These are phyloP conservation scores for Obba rivulosa DNA, from an alignment of 768 basidiomycete genomes.

Conservation along the genomic window DNA sequence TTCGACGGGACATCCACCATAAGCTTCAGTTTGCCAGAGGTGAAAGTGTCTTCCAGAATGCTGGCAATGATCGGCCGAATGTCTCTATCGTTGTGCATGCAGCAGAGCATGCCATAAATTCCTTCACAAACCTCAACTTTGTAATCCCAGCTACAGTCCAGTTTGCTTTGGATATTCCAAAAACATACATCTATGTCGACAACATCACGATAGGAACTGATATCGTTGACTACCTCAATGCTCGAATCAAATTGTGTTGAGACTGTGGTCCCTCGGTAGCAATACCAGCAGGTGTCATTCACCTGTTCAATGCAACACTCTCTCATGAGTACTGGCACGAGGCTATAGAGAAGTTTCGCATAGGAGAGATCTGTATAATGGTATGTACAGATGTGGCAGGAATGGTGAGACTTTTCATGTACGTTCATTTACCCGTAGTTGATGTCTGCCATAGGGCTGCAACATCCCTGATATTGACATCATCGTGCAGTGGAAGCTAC, in stretches of 20 bases:
- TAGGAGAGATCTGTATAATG: conserved; percentile 21
- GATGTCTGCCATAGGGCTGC: conserved; percentile 11
- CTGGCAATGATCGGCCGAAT: conserved; percentile 22
- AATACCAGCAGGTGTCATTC: conserved; percentile 1
- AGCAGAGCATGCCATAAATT: conserved; percentile 15
- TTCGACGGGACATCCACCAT: conserved; percentile 12
- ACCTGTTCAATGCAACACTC: conserved; percentile 17
- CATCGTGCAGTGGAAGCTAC: conserved; percentile 34
- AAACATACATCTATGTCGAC: conserved; percentile 22
- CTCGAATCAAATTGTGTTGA: neutral
- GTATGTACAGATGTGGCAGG: conserved; percentile 34
- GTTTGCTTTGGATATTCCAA: conserved; percentile 11
- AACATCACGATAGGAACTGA: conserved; percentile 14
- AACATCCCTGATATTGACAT: conserved; percentile 26
- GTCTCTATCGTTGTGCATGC: conserved; percentile 22
- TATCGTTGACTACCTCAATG: conserved; percentile 14
- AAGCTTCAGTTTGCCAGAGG: conserved; percentile 11
- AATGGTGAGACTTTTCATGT: conserved; percentile 21
- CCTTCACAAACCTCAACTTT: conserved; percentile 22
- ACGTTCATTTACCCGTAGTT: neutral
- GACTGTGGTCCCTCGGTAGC: neutral
- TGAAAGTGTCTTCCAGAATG: conserved; percentile 8
- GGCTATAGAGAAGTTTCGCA: conserved; percentile 15
- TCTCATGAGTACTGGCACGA: conserved; percentile 9
- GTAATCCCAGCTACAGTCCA: conserved; percentile 8